Conservation (phyloP, 1,284 basidiomycete species). For the Boletellus deceptivus region DNA sequence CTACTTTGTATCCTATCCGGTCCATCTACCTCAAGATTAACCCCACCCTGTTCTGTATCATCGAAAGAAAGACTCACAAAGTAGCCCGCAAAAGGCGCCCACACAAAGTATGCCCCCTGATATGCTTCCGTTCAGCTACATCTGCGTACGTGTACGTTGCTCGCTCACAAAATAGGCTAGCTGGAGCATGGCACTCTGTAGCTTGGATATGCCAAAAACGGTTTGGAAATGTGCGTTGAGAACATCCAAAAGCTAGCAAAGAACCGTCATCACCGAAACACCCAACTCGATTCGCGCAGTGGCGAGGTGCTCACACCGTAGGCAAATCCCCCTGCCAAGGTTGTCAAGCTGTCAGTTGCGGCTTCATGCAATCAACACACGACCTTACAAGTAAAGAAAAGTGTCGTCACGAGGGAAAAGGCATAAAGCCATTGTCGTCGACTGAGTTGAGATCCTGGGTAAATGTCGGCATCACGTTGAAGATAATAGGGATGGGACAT, state of each 20-base stretch:
- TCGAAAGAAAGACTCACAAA: constrained; percentile 40
- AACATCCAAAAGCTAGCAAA: constrained; percentile 72
- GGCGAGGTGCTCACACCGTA: constrained; percentile 53
- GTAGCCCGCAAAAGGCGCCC: constrained; percentile 55
- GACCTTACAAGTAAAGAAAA: constrained; percentile 76
- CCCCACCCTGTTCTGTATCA: background rate
- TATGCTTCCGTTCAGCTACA: background rate
- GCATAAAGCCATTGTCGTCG: constrained; percentile 52
- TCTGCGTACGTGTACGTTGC: background rate
- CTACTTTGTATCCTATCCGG: constrained; percentile 58
- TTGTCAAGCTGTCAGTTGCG: background rate
- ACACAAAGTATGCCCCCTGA: constrained; percentile 68
- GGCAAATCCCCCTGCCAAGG: constrained; percentile 60
- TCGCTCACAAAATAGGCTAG: constrained; percentile 73
- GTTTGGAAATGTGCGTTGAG: constrained; percentile 80
- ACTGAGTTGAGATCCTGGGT: constrained; percentile 46
- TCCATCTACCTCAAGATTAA: constrained; percentile 46
- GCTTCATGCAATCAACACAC: constrained; percentile 11
- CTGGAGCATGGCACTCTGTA: constrained; percentile 82
- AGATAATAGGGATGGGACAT: constrained; percentile 8
- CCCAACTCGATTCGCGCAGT: background rate
- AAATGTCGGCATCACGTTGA: background rate
- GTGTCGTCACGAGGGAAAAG: constrained; percentile 71
- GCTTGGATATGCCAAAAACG: constrained; percentile 69
- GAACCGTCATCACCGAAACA: background rate